These are phyloP conservation scores for Tetrahymena elliotti DNA, from an alignment of 73 alveolate genomes.

Conservation along the genomic window DNA sequence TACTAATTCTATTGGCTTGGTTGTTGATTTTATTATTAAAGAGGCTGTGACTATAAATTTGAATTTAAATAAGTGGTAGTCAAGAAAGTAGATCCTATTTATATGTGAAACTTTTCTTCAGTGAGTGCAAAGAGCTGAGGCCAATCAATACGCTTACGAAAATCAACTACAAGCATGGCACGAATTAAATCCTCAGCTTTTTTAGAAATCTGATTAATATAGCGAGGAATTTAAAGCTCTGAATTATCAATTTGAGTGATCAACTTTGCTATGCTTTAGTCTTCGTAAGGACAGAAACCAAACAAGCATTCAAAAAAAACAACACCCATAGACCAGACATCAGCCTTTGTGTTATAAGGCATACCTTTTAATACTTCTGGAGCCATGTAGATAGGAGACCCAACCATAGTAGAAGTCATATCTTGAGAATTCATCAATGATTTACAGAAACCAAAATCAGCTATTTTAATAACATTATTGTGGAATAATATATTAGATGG, in stretches of 20 bases:
- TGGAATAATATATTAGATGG: constrained; percentile 35
- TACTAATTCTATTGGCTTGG: background rate
- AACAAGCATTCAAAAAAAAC: constrained; percentile 40
- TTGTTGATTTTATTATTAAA: background rate
- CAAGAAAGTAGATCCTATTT: constrained; percentile 2
- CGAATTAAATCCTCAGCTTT: constrained; percentile 33
- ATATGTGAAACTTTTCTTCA: constrained; percentile 10
- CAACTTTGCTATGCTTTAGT: constrained; percentile 21
- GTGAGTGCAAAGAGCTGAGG: constrained; percentile 17
- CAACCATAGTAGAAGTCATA: constrained; percentile 40
- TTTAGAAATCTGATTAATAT: constrained; percentile 29
- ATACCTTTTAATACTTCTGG: constrained; percentile 46
- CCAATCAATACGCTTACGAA: constrained; percentile 39
- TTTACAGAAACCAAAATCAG: constrained; percentile 43
- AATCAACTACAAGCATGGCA: constrained; percentile 40
- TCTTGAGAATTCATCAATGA: constrained; percentile 5
- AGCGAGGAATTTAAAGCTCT: constrained; percentile 29
- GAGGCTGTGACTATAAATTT: background rate
- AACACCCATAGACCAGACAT: constrained; percentile 48
- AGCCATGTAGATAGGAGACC: constrained; percentile 51
- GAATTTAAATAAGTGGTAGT: background rate
- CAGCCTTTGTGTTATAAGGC: constrained; percentile 38
- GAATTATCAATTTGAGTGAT: constrained; percentile 34
- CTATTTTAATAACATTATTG: constrained; percentile 14
- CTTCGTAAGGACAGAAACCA: constrained; percentile 50